Conservation (phyloP, 108 stramenopile genomes). For the Cyclotella choctawhatcheeana region DNA sequence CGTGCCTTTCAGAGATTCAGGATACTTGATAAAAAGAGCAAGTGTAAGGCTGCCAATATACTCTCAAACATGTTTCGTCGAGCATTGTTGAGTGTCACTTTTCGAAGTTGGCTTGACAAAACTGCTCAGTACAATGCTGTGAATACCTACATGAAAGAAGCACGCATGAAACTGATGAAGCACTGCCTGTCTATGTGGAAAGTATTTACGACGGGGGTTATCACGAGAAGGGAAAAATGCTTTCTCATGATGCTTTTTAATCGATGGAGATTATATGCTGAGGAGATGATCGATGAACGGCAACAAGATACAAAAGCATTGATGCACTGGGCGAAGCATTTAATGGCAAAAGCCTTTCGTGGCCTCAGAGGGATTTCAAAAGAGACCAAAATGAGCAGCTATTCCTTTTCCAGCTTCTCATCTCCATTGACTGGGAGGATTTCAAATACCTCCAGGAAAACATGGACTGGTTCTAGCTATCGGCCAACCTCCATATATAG, state of each 20-base stretch:
- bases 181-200: conserved; percentile 24
- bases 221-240: conserved; percentile 16
- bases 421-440: not conserved
- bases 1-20: no score
- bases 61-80: not conserved
- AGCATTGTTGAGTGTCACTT: not conserved
- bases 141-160: not conserved
- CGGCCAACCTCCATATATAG: conserved; percentile 5
- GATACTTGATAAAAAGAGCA: no score
- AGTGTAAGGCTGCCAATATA: no score
- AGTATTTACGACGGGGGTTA: not conserved
- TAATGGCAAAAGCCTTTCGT: conserved; percentile 11
- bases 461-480: not conserved
- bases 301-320: conserved; percentile 20
- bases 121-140: not conserved
- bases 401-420: not conserved
- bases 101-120: not conserved
- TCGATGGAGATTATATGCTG: conserved; percentile 26
- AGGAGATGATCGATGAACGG: conserved; percentile 20
- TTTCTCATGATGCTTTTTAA: conserved; percentile 48
- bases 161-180: not conserved
- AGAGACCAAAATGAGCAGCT: conserved; percentile 21
- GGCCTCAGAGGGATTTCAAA: conserved; percentile 17
- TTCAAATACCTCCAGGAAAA: not conserved
- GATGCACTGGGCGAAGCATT: conserved; percentile 35